Percentiles rank a stretch among this genome's conserved stretches.
These are phyloP conservation scores for Rhynchospora tenuis DNA, from an alignment of 176 grass and related monocot species.

Conservation along the genomic window DNA sequence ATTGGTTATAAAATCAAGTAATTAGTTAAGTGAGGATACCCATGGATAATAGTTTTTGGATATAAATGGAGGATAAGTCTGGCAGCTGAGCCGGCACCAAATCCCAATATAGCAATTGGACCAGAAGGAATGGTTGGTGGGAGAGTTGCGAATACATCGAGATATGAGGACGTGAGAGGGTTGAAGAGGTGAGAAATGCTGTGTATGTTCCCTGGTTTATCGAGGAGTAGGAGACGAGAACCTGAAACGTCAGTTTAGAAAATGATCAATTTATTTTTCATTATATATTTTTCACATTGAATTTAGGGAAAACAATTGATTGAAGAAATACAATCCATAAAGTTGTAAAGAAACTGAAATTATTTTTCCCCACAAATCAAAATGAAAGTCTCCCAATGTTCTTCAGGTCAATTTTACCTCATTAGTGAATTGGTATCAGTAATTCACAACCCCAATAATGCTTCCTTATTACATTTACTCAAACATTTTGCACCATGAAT, in stretches of 20 bases:
- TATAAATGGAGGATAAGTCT: slow-evolving; percentile 55
- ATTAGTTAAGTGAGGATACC: slow-evolving; percentile 7
- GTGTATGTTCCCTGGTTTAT: slow-evolving; percentile 77
- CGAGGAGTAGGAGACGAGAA: slow-evolving; percentile 83
- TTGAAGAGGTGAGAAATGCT: slow-evolving; percentile 47
- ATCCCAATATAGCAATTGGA: slow-evolving; percentile 60
- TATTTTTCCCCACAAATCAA: background rate
- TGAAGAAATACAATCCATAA: background rate
- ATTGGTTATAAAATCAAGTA: background rate
- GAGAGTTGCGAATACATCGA: slow-evolving; percentile 63
- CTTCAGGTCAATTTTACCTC: background rate
- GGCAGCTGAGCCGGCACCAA: slow-evolving; percentile 69
- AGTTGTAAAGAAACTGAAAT: background rate
- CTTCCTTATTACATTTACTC: background rate
- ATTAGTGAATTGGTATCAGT: background rate
- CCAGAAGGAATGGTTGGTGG: slow-evolving; percentile 55
- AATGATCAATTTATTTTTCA: background rate
- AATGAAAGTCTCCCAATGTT: background rate
- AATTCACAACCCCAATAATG: background rate
- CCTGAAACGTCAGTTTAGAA: slow-evolving; percentile 10
- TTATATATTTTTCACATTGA: background rate
- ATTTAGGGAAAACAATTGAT: background rate
- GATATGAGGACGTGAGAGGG: slow-evolving; percentile 55
- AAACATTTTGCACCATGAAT: background rate
- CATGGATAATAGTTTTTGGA: slow-evolving; percentile 37